These are phyloP conservation scores for Anthoceros angustus DNA, from an alignment of 225 moss, liverwort and hornwort species.

Conservation along the genomic window DNA sequence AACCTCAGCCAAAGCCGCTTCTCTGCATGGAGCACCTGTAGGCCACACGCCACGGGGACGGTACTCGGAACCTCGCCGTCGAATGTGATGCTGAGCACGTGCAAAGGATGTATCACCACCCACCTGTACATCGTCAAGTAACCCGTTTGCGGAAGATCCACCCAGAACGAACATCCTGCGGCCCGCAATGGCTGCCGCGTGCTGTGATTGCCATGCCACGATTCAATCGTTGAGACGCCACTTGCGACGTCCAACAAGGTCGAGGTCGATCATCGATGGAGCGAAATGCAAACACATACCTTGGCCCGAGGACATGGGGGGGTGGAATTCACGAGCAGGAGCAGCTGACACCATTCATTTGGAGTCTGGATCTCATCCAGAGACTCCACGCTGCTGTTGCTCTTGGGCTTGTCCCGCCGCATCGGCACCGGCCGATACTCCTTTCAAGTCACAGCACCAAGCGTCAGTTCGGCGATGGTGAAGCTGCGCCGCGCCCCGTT, in stretches of 20 bases:
- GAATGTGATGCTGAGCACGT: too few species aligned
- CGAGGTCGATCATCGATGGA: neutral
- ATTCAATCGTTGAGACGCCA: neutral
- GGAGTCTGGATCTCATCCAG: neutral
- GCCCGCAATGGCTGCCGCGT: conserved; percentile 13
- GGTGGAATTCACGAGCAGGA: neutral
- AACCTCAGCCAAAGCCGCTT: conserved; percentile 12
- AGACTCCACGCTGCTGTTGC: neutral
- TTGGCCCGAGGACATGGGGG: neutral
- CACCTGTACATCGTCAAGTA: conserved; percentile 14
- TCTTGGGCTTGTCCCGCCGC: neutral
- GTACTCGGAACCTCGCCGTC: neutral
- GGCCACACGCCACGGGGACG: neutral
- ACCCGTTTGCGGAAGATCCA: conserved; percentile 9
- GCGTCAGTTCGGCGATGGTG: too few species aligned
- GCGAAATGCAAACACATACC: neutral
- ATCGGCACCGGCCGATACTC: neutral
- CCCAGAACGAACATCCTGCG: conserved; percentile 13
- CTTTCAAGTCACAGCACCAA: neutral
- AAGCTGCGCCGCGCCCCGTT: too few species aligned
- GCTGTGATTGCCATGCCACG: conserved; percentile 8
- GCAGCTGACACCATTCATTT: neutral
- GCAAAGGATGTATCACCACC: neutral
- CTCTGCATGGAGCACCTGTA: conserved; percentile 15
- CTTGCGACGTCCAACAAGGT: neutral